phyloP scores from a whole-genome alignment of 768 basidiomycete species.

The Termitomyces sp. region DNA sequence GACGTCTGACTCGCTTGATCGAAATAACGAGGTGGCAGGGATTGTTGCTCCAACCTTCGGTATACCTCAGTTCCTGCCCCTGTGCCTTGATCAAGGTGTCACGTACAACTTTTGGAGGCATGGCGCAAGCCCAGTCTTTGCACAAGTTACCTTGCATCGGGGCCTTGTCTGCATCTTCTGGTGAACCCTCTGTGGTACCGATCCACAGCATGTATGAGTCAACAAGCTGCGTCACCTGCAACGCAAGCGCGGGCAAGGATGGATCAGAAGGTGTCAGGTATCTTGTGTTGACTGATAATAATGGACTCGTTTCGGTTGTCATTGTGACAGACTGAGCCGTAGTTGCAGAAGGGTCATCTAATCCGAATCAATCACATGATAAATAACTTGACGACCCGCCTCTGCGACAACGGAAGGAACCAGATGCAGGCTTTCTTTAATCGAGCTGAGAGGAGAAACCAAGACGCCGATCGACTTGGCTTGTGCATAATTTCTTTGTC shows the following conservation, averaged over 20 bases:
- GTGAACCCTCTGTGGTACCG: conserved; percentile 46
- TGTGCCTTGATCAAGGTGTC: conserved; percentile 8
- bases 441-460: neutral
- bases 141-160: conserved; percentile 50
- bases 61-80: conserved; percentile 5
- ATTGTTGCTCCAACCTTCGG: conserved; percentile 28
- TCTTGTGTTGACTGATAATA: conserved; percentile 32
- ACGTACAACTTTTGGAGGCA: conserved; percentile 49
- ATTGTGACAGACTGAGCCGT: conserved; percentile 3
- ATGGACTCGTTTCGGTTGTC: conserved; percentile 8
- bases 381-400: neutral
- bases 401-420: neutral
- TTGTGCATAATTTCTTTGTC: neutral
- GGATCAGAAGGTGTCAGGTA: conserved; percentile 45
- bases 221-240: conserved; percentile 62
- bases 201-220: conserved; percentile 84
- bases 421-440: neutral
- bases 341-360: neutral
- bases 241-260: conserved; percentile 49
- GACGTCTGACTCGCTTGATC: conserved; percentile 53
- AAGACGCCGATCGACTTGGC: neutral
- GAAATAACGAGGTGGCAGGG: conserved; percentile 60
- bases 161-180: conserved; percentile 42
- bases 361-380: neutral
- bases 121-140: conserved; percentile 79